Base-by-base conservation (phyloP, 139 green algal genomes). In the Parachlorella kessleri region DNA sequence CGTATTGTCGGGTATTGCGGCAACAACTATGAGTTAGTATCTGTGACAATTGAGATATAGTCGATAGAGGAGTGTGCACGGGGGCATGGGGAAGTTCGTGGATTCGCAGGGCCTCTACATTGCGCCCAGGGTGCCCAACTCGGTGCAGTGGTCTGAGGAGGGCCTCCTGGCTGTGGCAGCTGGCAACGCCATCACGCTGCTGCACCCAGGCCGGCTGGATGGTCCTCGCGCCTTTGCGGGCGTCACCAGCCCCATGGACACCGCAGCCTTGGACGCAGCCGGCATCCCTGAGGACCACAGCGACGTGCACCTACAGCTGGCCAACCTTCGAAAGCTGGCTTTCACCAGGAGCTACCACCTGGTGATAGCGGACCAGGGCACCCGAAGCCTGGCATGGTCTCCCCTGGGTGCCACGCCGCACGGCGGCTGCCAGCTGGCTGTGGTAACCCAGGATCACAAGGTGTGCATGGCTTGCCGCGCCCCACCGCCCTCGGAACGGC, bases 141-240 rank as follows among this genome's bases (percentile, higher is more conserved):
- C 74, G 37, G 70, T 90, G 1, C 33, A 73, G 30, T 92, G 88
- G 88, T 82, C 81, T 0, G 86, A 88, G 4, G 88, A 92, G 38
- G 87, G 87, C 32, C 54, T 87, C 35, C 77, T 92, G 35, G 88
- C 88, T 1, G 84, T 91, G 3, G 77, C 79, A 14, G 42, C 78
- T 5, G 87, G 74, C 7, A 55, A 42, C 53, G 64, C 42, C 1
- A 75, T 86, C 2, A 36, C 75, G 23, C 69, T 92, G 36, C 55
- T 87, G 24, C 80, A 79, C 28, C 84, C 88, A 3, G 74, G 65
- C 21, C 65, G 81, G 71, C 70, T 92, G 32, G 59, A 40, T 3
- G 88, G 87, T 1, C 73, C 88, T 0, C 73, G 81, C 9, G 83
- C 65, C 9, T 88, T 84, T 48, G 77, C 63, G 26, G 78, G 53